Base-by-base conservation (phyloP, 2,329 filamentous ascomycete species). In the Pseudogymnoascus sp. region DNA sequence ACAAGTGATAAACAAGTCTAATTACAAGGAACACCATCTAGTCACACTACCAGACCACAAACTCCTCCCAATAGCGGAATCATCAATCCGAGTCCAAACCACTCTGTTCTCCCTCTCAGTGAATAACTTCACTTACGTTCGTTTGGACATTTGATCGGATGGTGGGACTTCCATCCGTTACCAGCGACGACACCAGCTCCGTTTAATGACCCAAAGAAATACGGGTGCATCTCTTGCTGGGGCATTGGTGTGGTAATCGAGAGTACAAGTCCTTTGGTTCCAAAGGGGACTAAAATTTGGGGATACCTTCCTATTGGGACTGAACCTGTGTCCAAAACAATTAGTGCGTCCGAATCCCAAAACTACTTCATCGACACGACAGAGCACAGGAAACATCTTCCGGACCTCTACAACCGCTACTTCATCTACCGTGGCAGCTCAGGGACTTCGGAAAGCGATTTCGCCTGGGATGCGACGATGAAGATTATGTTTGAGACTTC, bases 111-210 rank as follows among this genome's bases (percentile, higher is more conserved):
- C 65, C 8, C 55, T 70, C 12, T 69, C 68, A 2, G 65, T 64
- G n/a, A 71, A 70, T 36, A 68, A 69, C 35, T 55, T 69, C 39
- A 65, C 61, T 8, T 70, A 70, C 64, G 64, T 68, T 27, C 60
- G 65, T 12, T 65, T 40, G 67, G 67, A 2, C 60, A 67, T 61
- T 27, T 68, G 12, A 25, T 68, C 4, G 67, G 67, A 1, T 69
- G 68, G 68, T 71, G 67, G 69, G 69, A 68, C 35, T 63, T 70
- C 7, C 67, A 70, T 60, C 67, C 67, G 33, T 61, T 68, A 15
- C 69, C 69, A 8, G 15, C 63, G 8, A 67, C 66, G 2, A 68
- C 63, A 1, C 67, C 68, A 6, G 37, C 36, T 3, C 40, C 66
- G 33, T 68, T 64, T 36, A 62, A 66, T 9, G 65, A 70, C 63